Conservation (phyloP, 129 eudicot genomes). For the Dittrichia graveolens region DNA sequence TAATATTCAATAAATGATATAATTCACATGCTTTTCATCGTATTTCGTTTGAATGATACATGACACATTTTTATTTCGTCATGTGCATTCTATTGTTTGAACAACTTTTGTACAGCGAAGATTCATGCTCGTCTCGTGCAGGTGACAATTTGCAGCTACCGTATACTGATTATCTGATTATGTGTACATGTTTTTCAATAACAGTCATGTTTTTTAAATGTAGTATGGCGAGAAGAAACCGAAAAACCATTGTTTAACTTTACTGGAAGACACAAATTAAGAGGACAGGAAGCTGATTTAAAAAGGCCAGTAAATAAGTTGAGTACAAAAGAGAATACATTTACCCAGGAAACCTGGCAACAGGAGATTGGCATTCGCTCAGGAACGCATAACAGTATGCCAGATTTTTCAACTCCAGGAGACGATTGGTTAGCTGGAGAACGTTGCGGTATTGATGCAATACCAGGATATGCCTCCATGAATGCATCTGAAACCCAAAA, state of each 20-base stretch:
- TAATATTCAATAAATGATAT: constrained; percentile 6
- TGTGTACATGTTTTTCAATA: not conserved
- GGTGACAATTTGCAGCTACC: constrained; percentile 38
- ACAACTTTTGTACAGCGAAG: constrained; percentile 55
- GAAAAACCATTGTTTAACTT: constrained; percentile 28
- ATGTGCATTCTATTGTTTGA: constrained; percentile 18
- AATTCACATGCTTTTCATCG: constrained; percentile 8
- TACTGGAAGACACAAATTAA: constrained; percentile 32
- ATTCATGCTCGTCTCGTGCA: constrained; percentile 69
- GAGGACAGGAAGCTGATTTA: constrained; percentile 21
- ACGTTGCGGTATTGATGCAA: constrained; percentile 16
- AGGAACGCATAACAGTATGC: constrained; percentile 18
- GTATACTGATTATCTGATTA: not conserved
- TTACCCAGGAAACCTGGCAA: constrained; percentile 25
- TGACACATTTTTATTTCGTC: constrained; percentile 15
- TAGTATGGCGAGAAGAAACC: constrained; percentile 47
- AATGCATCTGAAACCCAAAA: constrained; percentile 33
- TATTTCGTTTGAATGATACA: constrained; percentile 11
- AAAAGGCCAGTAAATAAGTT: constrained; percentile 30
- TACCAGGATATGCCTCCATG: constrained; percentile 32
- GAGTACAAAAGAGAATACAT: constrained; percentile 19
- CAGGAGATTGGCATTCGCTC: constrained; percentile 25
- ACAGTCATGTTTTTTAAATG: constrained; percentile 1
- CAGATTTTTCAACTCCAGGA: constrained; percentile 37
- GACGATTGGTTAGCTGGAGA: constrained; percentile 41